Evolutionary conservation across 179 eudicot genomes (phyloP), one percentile per base, ranked within the genome.

Genomic region (Actinidia polygama): DNA sequence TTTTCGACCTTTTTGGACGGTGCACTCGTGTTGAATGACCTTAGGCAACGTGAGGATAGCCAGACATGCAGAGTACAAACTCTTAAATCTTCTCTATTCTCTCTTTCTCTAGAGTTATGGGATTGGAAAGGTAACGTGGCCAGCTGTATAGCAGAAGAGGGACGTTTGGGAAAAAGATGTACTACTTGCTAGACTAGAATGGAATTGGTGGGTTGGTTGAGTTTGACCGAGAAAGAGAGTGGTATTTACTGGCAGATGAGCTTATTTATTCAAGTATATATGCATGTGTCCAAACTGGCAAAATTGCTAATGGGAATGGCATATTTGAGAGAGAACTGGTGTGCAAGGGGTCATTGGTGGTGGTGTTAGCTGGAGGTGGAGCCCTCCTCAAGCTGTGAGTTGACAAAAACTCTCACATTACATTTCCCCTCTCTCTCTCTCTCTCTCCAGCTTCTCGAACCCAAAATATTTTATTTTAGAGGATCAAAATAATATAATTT

Each of bases 101-200:
- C 79, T 77, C 79, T 77, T 53, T 59, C 54, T 77, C 66, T 40
- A 11, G 19, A 16, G 12, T 3, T 46, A 12, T 50, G 59, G 78
- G 63, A 74, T 16, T 49, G 24, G 8, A 59, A 59, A n/a, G 30
- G 54, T 59, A 85, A 85, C 84, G 79, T 85, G 87, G 84, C 84
- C 84, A 85, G 82, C 84, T 85, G 84, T 85, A 57, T 46, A 15
- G 58, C 67, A 71, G 46, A 26, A 26, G 46, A 30, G 76, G 80
- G 19, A 75, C 64, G 26, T 75, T 81, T 11, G 7, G 24, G 8
- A 23, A 24, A 50, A 5, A 24, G 36, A 30, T 30, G 36, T 30
- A 30, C 36, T 30, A 30, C 36, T 30, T 30, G 36, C 36, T 30
- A 0, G 36, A 30, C 36, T 30, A 30, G 36, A 15, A 26, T 3